These are phyloP conservation scores for Malus hybrid DNA, from an alignment of 331 rosid genomes.

Conservation along the genomic window DNA sequence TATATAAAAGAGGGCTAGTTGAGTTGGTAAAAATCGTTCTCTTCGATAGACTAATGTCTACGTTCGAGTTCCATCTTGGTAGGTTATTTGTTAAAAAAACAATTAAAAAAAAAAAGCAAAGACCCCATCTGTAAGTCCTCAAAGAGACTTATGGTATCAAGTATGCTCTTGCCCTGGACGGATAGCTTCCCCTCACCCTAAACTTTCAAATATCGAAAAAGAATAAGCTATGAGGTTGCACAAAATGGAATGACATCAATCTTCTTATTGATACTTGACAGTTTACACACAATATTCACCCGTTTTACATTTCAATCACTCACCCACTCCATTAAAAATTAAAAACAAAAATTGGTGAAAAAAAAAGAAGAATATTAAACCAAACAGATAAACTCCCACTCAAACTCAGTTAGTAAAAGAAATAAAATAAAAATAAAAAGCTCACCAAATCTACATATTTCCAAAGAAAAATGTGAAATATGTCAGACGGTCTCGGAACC, in stretches of 20 bases:
- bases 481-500: neutral
- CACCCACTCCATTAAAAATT: conserved; percentile 10
- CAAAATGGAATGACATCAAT: neutral
- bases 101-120: no score
- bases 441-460: conserved; percentile 12
- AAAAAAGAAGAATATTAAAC: neutral
- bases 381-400: neutral
- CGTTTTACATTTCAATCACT: conserved; percentile 23
- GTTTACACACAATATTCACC: conserved; percentile 15
- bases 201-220: neutral
- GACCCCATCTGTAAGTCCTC: no score
- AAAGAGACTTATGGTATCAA: no score
- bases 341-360: conserved; percentile 1
- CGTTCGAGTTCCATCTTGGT: accelerated
- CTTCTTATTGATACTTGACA: conserved; percentile 8
- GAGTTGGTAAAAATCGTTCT: no score
- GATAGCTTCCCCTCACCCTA: no score
- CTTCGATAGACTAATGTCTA: no score
- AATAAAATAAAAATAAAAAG: neutral
- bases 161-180: no score
- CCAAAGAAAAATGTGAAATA: conserved; percentile 11
- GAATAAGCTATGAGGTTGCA: neutral
- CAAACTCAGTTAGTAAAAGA: neutral
- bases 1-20: no score
- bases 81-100: no score